Evolutionary conservation across 257 asterid species (phyloP), one percentile per base, ranked within the genome.

Genomic region (Asclepias syriaca): DNA sequence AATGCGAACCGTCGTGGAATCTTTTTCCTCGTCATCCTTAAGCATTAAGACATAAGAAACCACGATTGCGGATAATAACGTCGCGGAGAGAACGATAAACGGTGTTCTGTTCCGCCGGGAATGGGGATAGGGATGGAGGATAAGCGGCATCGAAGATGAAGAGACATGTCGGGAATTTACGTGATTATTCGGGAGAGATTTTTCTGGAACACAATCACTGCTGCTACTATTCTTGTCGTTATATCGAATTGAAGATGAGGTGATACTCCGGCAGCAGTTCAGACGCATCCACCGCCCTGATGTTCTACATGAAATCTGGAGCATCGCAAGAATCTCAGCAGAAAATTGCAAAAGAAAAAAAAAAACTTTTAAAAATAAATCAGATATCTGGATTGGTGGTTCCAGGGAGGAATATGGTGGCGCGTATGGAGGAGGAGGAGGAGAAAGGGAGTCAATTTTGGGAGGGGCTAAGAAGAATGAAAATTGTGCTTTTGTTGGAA

Each of bases 21-120:
- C 70, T 57, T 22, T 63, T 60, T 9, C n/a, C 37, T 16, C 72
- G 15, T 57, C 37, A 65, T 74, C 84, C 34, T 77, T 79, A 1
- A 71, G 37, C 5, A 68, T 66, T 21, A 88, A 59, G 27, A 79
- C 81, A 78, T 75, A 84, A 18, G 81, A 76, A 45, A 87, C 90
- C 27, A 82, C 73, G 56, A 89, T 80, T 59, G 80, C 81, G 0
- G 87, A 75, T 0, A 71, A 53, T 3, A 84, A 59, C 46, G 92
- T 53, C 22, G 89, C 85, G 49, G 97, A 87, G 27, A 84, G 59
- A 74, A 83, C 89, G 55, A 87, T 81, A 50, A 88, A 22, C 6
- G 77, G 29, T 61, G 84, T 22, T 15, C 78, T 80, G 8, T 74
- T 61, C 78, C 72, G 80, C 37, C 80, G 74, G 77, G 63, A 69